Percentiles rank a stretch among this genome's conserved stretches.
phyloP scores from a whole-genome alignment of 495 filamentous ascomycete genomes.

The Aspergillus taichungensis region DNA sequence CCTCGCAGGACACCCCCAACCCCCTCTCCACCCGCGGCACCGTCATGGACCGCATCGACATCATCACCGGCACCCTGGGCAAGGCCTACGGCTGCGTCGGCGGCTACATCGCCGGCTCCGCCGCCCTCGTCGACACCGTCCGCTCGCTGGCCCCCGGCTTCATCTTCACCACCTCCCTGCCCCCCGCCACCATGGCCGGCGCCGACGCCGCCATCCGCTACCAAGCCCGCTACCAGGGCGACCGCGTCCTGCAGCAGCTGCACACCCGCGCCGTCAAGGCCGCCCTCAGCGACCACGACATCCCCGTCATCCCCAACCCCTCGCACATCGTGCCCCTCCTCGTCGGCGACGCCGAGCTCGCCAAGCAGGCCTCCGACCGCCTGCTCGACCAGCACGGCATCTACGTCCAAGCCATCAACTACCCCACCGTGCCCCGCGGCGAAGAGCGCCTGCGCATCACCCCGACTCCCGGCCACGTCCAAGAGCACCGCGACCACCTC shows the following conservation, averaged over 20 bases:
- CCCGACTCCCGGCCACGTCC: conserved; percentile 84
- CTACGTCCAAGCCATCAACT: conserved; percentile 98
- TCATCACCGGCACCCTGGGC: conserved; percentile 93
- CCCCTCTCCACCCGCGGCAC: conserved; percentile 61
- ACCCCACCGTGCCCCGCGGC: conserved; percentile 92
- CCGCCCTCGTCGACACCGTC: conserved; percentile 86
- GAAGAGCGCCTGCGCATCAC: conserved; percentile 94
- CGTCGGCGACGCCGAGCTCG: conserved; percentile 90
- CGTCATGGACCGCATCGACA: conserved; percentile 91
- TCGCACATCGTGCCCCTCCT: conserved; percentile 92
- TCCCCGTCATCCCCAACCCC: conserved; percentile 98
- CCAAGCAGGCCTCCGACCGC: conserved; percentile 80
- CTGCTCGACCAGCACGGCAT: conserved; percentile 81
- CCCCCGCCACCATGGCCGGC: conserved; percentile 94
- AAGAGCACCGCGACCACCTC: conserved; percentile 72
- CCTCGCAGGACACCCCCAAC: conserved; percentile 48
- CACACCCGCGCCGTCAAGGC: conserved; percentile 91
- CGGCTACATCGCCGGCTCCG: conserved; percentile 89
- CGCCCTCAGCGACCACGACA: conserved; percentile 62
- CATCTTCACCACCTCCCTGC: conserved; percentile 97
- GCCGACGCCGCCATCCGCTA: conserved; percentile 89
- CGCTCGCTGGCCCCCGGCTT: conserved; percentile 94
- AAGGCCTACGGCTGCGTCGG: conserved; percentile 98
- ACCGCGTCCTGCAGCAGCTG: conserved; percentile 84
- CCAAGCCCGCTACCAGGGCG: conserved; percentile 69